Conservation (phyloP, 106 monocot species). For the Amphibolis antarctica region DNA sequence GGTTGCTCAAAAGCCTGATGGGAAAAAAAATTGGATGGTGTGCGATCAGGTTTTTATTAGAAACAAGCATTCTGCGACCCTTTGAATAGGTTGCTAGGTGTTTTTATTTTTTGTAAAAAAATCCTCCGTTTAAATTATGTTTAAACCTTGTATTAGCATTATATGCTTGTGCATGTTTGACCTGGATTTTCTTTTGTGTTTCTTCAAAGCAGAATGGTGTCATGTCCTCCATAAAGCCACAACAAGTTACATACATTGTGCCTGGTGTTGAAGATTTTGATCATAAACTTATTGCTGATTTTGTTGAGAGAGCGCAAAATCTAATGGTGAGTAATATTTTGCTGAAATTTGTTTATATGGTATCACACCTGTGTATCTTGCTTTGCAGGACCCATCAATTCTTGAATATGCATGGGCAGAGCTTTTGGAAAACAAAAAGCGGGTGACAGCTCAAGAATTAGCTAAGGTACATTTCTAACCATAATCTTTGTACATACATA, state of each 20-base stretch:
- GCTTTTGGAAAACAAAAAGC: slow-evolving; percentile 55
- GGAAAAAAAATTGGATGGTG: slow-evolving; percentile 98
- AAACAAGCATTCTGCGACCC: slow-evolving; percentile 30
- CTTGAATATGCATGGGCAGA: slow-evolving; percentile 92
- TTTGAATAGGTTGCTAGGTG: slow-evolving; percentile 40
- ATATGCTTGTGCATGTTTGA: not conserved
- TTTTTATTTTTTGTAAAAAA: not conserved
- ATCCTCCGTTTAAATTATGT: not conserved
- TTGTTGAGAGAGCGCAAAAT: slow-evolving; percentile 55
- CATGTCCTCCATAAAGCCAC: slow-evolving; percentile 72
- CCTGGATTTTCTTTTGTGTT: slow-evolving; percentile 7
- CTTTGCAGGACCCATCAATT: slow-evolving; percentile 67
- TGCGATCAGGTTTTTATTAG: slow-evolving; percentile 81
- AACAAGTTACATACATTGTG: slow-evolving; percentile 81
- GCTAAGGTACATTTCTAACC: slow-evolving; percentile 83
- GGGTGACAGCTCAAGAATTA: slow-evolving; percentile 65
- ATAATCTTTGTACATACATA: not conserved
- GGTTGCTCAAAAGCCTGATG: slow-evolving; percentile 83
- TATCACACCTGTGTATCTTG: not conserved
- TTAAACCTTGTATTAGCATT: not conserved
- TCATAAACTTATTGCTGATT: slow-evolving; percentile 46
- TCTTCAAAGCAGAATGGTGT: slow-evolving; percentile 59
- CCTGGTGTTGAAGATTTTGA: slow-evolving; percentile 67
- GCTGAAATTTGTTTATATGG: slow-evolving; percentile 1
- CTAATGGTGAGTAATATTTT: slow-evolving; percentile 52